Evolutionary conservation across 176 grass and related monocot genomes (phyloP).

Genomic region (Panicum miliaceum): DNA sequence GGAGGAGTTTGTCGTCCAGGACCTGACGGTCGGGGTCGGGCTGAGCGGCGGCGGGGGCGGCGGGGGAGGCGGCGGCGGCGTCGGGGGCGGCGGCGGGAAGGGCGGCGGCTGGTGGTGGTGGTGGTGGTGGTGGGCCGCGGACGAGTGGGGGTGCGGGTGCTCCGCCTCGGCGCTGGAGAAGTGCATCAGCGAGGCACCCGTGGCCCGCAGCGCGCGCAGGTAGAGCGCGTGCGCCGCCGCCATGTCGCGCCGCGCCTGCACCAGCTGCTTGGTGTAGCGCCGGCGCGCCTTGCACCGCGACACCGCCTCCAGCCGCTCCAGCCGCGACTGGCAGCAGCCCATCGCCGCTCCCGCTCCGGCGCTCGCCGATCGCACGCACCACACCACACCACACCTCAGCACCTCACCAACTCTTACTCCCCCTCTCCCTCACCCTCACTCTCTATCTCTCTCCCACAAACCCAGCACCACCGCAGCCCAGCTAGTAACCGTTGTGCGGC

Average conservation of each 20-base stretch:
- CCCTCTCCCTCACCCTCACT: neutral
- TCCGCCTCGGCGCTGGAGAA: conserved; percentile 88
- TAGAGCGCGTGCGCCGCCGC: conserved; percentile 90
- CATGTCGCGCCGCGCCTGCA: conserved; percentile 72
- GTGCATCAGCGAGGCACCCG: conserved; percentile 82
- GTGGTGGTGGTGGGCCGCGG: conserved; percentile 41
- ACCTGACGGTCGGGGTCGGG: conserved; percentile 61
- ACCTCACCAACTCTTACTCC: neutral
- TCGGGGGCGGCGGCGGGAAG: conserved; percentile 11
- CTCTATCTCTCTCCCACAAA: neutral
- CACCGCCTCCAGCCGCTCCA: conserved; percentile 86
- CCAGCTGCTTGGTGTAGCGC: conserved; percentile 92
- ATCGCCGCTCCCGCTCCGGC: conserved; percentile 37
- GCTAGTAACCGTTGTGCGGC: conserved; percentile 6
- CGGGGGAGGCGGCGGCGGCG: neutral
- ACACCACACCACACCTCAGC: neutral
- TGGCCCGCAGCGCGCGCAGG: conserved; percentile 80
- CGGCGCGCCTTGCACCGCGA: conserved; percentile 91
- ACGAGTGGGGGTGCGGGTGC: conserved; percentile 43
- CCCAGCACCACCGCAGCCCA: neutral
- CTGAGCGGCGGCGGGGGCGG: conserved; percentile 52
- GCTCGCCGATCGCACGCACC: neutral
- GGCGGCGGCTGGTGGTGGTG: conserved; percentile 37
- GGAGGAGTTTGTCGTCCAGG: conserved; percentile 70
- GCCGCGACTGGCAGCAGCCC: conserved; percentile 74